Evolutionary conservation across 129 eudicot genomes (phyloP).

Genomic region (Calendula officinalis): DNA sequence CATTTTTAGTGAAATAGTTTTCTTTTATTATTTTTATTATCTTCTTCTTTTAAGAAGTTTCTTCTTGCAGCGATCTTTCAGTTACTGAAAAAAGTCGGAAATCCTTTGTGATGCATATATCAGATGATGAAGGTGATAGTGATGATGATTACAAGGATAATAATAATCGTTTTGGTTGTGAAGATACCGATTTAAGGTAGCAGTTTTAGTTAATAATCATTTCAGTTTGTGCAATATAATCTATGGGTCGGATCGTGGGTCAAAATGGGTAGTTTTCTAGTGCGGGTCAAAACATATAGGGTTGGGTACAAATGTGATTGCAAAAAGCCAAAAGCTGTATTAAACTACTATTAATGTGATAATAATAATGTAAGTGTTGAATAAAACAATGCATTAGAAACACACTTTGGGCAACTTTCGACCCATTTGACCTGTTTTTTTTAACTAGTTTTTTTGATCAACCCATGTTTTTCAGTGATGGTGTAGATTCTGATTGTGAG

Average conservation of each 20-base stretch:
- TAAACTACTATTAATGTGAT: not conserved
- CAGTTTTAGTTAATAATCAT: not conserved
- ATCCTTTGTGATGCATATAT: conserved; percentile 66
- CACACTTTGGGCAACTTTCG: not conserved
- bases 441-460: not conserved
- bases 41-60: not conserved
- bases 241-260: not conserved
- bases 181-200: conserved; percentile 66
- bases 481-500: conserved; percentile 60
- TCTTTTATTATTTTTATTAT: not conserved
- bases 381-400: not conserved
- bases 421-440: conserved; percentile 1
- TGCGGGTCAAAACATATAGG: not conserved
- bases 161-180: conserved; percentile 49
- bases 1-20: not conserved
- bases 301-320: conserved; percentile 4
- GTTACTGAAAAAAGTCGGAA: conserved; percentile 31
- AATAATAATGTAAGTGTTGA: not conserved
- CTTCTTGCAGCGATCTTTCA: conserved; percentile 39
- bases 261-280: conserved; percentile 1
- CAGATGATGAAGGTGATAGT: conserved; percentile 49
- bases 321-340: not conserved
- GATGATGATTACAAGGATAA: conserved; percentile 27
- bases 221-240: conserved; percentile 12
- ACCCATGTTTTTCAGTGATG: conserved; percentile 37